Base-by-base conservation (phyloP, 108 stramenopile species). In the Skeletonema potamos region DNA sequence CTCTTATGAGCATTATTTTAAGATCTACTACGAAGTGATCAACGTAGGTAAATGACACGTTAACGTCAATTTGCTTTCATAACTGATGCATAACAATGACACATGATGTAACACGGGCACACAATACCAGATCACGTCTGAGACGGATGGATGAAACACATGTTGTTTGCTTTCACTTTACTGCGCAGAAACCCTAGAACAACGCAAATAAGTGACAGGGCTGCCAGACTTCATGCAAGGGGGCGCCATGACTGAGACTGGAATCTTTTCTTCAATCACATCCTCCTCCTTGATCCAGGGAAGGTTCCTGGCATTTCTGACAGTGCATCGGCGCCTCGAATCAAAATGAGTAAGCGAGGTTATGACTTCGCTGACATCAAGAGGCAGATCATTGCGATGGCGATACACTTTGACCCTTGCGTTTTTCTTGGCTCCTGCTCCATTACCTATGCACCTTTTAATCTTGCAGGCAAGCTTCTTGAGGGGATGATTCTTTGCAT, bases 381-480 rank as follows among this genome's bases (percentile, higher is more conserved):
- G 48, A 4, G 76, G 77, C 27, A 78, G 70, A 1, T 79, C 78
- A 9, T 18, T 33, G 10, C 51, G 57, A 27, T 34, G 43, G 32
- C 78, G 70, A 46, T 79, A 72, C 17, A 9, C 36, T 54, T 79
- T 56, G 2, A 22, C 56, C 22, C 78, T 58, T 32, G 66, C 65
- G 29, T 30, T 57, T 20, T 46, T 54, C 55, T 58, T 66, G 8
- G 37, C 11, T 7, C 15, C 3, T 1, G 33, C 32, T 9, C 39
- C 48, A 51, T 7, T 34, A 34, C 48, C 6, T n/a, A 77, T 1
- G 20, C 54, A 39, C 34, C 44, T 67, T 27, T 57, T 73, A 18
- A 82, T 56, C 27, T 28, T 59, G 59, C 66, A 55, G 18, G 58
- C 76, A 29, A 82, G 0, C 61, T 56, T 67, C 39, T 61, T 77